Conservation (phyloP, 495 filamentous ascomycete genomes). For the Neohortaea acidophila region DNA sequence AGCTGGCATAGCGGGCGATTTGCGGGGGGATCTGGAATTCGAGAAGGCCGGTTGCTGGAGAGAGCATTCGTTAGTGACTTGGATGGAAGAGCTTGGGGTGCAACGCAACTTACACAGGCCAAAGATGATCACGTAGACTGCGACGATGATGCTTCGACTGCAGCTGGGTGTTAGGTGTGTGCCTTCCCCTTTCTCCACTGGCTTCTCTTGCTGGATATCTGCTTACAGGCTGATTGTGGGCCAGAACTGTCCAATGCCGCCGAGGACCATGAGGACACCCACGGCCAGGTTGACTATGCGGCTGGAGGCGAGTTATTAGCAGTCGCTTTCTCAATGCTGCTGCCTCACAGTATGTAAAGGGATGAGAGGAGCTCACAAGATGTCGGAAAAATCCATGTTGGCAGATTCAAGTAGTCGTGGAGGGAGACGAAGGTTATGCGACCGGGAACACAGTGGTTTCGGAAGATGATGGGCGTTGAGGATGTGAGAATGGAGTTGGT, state of each 20-base stretch:
- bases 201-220: no score
- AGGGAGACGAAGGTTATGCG: no score
- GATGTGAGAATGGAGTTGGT: no score
- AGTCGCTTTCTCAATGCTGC: constrained; percentile 1
- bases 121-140: constrained; percentile 76
- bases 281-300: constrained; percentile 88
- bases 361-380: constrained; percentile 24
- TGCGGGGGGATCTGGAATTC: constrained; percentile 95
- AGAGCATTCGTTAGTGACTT: constrained; percentile 8
- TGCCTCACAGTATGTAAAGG: not conserved
- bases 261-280: constrained; percentile 74
- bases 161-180: no score
- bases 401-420: no score
- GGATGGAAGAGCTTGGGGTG: not conserved
- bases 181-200: constrained; percentile 30
- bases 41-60: constrained; percentile 44
- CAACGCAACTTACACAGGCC: constrained; percentile 51
- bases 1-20: constrained; percentile 81
- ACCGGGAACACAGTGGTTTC: no score
- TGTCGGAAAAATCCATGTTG: constrained; percentile 32
- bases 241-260: constrained; percentile 83
- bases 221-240: constrained; percentile 38
- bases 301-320: constrained; percentile 38
- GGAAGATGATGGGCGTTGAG: no score
- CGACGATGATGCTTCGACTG: constrained; percentile 58